These are phyloP conservation scores for Tremellales sp. DNA, from an alignment of 1,284 basidiomycete genomes.

Conservation along the genomic window DNA sequence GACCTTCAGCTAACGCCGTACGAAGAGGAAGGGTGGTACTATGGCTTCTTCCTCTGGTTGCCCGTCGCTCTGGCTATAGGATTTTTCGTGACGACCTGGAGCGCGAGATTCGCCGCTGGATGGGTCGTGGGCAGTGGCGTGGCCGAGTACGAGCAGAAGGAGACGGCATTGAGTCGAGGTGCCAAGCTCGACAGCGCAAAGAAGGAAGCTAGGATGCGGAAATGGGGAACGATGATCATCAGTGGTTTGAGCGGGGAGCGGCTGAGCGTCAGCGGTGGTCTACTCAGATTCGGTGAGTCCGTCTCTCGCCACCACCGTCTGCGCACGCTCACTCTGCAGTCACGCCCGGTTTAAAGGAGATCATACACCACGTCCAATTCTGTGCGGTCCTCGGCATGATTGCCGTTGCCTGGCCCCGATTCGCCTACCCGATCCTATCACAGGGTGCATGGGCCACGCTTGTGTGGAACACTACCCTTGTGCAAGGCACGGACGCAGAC, in stretches of 20 bases:
- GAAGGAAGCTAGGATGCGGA: conserved; percentile 39
- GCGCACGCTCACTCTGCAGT: conserved; percentile 53
- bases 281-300: conserved; percentile 77
- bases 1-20: conserved; percentile 76
- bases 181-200: conserved; percentile 23
- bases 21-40: conserved; percentile 60
- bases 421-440: conserved; percentile 80
- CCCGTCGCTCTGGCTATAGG: conserved; percentile 70
- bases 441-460: conserved; percentile 84
- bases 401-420: conserved; percentile 88
- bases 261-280: conserved; percentile 73
- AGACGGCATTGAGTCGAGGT: conserved; percentile 53
- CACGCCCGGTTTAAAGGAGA: conserved; percentile 87
- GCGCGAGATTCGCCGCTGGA: conserved; percentile 75
- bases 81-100: conserved; percentile 74
- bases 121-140: conserved; percentile 54
- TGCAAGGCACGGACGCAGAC: conserved; percentile 51
- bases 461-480: conserved; percentile 75
- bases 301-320: no score
- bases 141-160: conserved; percentile 33
- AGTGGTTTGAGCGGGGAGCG: conserved; percentile 89
- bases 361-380: conserved; percentile 86
- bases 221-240: conserved; percentile 80
- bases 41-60: conserved; percentile 73
- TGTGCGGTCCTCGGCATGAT: conserved; percentile 74